Base-by-base conservation (phyloP, 495 filamentous ascomycete genomes). In the Penicillium longicatenatum region DNA sequence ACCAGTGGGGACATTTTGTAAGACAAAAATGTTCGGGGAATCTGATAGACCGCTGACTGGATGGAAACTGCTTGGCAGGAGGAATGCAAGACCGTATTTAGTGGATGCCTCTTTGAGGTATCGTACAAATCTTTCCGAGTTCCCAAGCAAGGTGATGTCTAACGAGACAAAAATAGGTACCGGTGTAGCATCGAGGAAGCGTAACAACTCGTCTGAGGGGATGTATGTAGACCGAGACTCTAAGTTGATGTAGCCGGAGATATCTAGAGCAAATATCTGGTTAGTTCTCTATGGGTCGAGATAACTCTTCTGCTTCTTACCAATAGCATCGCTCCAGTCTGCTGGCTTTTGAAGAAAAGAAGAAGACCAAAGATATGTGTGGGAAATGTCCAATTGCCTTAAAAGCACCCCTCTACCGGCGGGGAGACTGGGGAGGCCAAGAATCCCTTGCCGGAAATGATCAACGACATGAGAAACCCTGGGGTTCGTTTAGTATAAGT, bases 341-440 rank as follows among this genome's bases (percentile, higher is more conserved):
- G 46, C 42, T n/a, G 58, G 58, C 19, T 37, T 50, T n/a, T 47
- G 16, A 39, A 60, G 17, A 2, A 60, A 33, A 0, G 11, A 24
- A 14, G 47, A 17, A 12, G 58, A 51, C 17, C 52, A 50, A 17
- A 60, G 48, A 37, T 55, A 60, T 12, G 58, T 60, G 16, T 60
- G 58, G 21, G 58, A 52, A 9, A 55, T 20, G 11, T 35, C 6
- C 30, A 39, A 29, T 17, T 30, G 11, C 11, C 44, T 31, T 14
- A 45, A 22, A 9, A 30, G 4, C 10, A 6, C 20, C 17, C 2
- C 31, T n/a, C 44, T 20, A n/a, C 35, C 26, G 8, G 10, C 8
- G 16, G 14, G 24, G 21, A 6, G 17, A n/a, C 12, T 30, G 14
- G 45, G 12, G 1, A 48, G 16, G 16, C 45, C 24, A 6, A 48